phyloP scores from a whole-genome alignment of 176 grass and related monocot genomes.

The Oryza meyeriana region DNA sequence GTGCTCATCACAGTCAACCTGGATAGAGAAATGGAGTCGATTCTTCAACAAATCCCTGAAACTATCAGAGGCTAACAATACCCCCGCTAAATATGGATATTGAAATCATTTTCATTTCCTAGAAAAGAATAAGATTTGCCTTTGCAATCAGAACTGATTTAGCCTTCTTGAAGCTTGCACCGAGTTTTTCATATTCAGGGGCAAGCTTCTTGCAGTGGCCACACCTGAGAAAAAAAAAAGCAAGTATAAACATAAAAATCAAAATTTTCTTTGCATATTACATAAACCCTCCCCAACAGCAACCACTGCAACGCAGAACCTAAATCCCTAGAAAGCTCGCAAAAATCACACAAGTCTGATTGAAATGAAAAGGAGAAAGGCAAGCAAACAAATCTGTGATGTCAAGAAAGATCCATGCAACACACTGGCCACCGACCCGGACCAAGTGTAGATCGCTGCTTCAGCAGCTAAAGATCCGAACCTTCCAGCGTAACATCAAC shows the following conservation, averaged over 20 bases:
- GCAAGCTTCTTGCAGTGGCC: slow-evolving; percentile 99
- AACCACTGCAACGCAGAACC: neutral
- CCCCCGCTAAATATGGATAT: neutral
- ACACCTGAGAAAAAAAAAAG: slow-evolving; percentile 63
- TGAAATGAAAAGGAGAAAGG: neutral
- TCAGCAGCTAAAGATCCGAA: neutral
- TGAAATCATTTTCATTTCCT: neutral
- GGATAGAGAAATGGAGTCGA: slow-evolving; percentile 6
- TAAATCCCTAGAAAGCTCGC: neutral
- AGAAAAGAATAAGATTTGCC: slow-evolving; percentile 33
- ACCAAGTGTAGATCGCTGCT: neutral
- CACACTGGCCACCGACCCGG: neutral
- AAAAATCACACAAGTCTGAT: neutral
- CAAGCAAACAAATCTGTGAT: neutral
- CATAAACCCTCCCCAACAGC: neutral
- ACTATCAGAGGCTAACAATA: neutral
- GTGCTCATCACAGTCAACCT: slow-evolving; percentile 98
- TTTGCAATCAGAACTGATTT: slow-evolving; percentile 93
- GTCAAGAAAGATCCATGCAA: neutral
- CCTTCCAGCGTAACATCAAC: neutral
- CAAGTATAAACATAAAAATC: neutral
- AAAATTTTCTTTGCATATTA: neutral
- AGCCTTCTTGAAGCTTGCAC: slow-evolving; percentile 87
- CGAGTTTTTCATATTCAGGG: slow-evolving; percentile 92
- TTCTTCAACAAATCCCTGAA: neutral